Evolutionary conservation across 2,329 filamentous ascomycete genomes (phyloP).

Genomic region (Neurospora crassa): DNA sequence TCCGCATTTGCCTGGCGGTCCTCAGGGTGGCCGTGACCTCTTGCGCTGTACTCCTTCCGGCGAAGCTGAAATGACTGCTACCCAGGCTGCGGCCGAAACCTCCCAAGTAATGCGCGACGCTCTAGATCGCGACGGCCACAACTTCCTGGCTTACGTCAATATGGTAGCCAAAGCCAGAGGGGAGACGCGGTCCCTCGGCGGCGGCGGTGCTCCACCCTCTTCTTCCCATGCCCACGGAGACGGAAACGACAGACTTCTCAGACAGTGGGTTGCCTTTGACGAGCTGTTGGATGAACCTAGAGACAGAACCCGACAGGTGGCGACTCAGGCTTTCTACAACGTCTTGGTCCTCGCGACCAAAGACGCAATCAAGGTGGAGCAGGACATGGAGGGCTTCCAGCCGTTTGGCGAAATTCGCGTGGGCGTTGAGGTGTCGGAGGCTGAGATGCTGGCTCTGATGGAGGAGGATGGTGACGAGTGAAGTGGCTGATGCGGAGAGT

Average conservation of each 20-base stretch:
- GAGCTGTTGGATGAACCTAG: slow-evolving; percentile 50
- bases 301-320: slow-evolving; percentile 47
- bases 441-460: not conserved
- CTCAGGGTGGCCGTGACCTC: not conserved
- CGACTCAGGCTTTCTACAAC: slow-evolving; percentile 68
- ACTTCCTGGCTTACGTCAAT: slow-evolving; percentile 37
- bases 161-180: slow-evolving; percentile 26
- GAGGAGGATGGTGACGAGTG: not conserved
- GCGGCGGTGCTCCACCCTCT: not conserved
- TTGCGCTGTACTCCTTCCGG: slow-evolving; percentile 2
- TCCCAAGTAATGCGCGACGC: slow-evolving; percentile 25
- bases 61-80: slow-evolving; percentile 10
- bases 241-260: slow-evolving; percentile 14
- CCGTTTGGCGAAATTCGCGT: slow-evolving; percentile 38
- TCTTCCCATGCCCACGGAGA: slow-evolving; percentile 10
- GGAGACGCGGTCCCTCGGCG: slow-evolving; percentile 1
- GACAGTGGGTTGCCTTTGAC: slow-evolving; percentile 54
- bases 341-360: slow-evolving; percentile 62
- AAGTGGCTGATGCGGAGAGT: not conserved
- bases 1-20: not conserved
- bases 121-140: slow-evolving; percentile 35
- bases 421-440: slow-evolving; percentile 24
- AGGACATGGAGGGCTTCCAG: slow-evolving; percentile 34
- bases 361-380: slow-evolving; percentile 50
- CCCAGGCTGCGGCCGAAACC: slow-evolving; percentile 9